Evolutionary conservation across 75 land plant genomes (phyloP).

Genomic region (Cupressus sempervirens): DNA sequence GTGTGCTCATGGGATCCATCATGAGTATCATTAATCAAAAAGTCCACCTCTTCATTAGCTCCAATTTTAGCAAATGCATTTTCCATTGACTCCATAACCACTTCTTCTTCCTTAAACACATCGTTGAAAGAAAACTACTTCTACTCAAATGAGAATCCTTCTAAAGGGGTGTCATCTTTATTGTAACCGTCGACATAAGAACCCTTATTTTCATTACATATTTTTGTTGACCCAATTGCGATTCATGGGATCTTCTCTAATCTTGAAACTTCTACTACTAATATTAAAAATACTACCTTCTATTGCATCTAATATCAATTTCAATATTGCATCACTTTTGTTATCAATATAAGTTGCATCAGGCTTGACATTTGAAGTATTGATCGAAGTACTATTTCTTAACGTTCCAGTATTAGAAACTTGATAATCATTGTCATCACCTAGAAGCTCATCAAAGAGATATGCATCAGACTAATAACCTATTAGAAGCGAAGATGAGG

Average conservation of each 20-base stretch:
- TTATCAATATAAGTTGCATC: constrained; percentile 14
- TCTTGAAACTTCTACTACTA: neutral
- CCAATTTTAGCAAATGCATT: neutral
- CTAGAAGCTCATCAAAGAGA: constrained; percentile 70
- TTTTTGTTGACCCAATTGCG: neutral
- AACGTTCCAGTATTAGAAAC: neutral
- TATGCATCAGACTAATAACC: constrained; percentile 76
- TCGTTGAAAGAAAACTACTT: neutral
- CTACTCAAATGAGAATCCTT: neutral
- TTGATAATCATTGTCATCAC: constrained; percentile 54
- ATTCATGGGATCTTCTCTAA: neutral
- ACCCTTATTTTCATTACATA: neutral
- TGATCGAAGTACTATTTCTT: neutral
- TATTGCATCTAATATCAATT: constrained; percentile 2
- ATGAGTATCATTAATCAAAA: neutral
- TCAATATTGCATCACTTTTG: constrained; percentile 15
- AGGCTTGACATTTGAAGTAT: neutral
- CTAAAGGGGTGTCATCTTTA: neutral
- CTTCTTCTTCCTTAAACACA: neutral
- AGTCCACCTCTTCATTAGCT: neutral
- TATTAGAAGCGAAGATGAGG: constrained; percentile 42
- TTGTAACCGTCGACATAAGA: neutral
- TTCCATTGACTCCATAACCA: neutral
- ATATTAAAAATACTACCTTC: neutral
- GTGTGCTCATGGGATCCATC: neutral